Evolutionary conservation across 805 yeast species (phyloP).

Genomic region (Torulaspora quercuum): DNA sequence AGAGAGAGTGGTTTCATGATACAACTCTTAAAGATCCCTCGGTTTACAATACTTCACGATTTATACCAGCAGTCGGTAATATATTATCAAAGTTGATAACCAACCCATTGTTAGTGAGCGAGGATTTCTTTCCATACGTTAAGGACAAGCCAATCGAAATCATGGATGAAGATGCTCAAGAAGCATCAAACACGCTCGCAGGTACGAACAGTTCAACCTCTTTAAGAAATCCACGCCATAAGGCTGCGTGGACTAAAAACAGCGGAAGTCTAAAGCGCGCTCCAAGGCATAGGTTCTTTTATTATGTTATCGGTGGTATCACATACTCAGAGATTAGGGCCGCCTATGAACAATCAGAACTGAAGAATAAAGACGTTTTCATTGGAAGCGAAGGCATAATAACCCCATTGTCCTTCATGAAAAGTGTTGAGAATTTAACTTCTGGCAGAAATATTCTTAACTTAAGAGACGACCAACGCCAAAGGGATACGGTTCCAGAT

Average conservation of each 20-base stretch:
- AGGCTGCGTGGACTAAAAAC: conserved; percentile 72
- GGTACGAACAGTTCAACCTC: conserved; percentile 44
- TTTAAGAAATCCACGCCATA: conserved; percentile 64
- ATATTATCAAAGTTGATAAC: conserved; percentile 50
- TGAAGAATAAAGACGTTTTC: conserved; percentile 66
- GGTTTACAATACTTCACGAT: conserved; percentile 62
- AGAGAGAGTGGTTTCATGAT: conserved; percentile 55
- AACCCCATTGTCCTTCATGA: conserved; percentile 46
- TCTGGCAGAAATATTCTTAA: conserved; percentile 42
- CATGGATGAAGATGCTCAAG: conserved; percentile 37
- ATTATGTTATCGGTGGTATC: conserved; percentile 86
- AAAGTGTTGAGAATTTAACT: conserved; percentile 39
- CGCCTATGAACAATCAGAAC: conserved; percentile 62
- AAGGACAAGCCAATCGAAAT: conserved; percentile 66
- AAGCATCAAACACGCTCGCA: conserved; percentile 33
- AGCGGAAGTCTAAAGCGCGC: conserved; percentile 27
- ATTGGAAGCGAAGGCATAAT: conserved; percentile 77
- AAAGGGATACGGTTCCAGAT: conserved; percentile 42
- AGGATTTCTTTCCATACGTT: conserved; percentile 63
- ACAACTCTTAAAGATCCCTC: conserved; percentile 37
- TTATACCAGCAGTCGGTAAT: conserved; percentile 64
- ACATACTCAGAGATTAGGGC: conserved; percentile 79
- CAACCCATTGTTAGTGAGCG: conserved; percentile 48
- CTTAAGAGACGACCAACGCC: conserved; percentile 39
- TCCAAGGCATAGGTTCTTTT: conserved; percentile 64